Base-by-base conservation (phyloP, 441 rosid species). In the Isatis lusitanica region DNA sequence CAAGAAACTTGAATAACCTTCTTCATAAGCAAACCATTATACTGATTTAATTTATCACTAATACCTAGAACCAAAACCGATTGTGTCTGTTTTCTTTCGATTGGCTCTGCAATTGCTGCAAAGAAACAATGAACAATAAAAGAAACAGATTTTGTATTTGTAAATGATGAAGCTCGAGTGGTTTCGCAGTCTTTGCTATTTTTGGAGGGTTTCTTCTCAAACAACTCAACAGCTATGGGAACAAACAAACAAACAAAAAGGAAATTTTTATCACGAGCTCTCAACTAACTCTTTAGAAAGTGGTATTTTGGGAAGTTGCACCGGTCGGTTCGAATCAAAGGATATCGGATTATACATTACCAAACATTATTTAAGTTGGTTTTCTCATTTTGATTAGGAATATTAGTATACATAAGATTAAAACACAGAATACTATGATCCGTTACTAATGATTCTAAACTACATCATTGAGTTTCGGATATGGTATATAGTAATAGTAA, bases 191-290 rank as follows among this genome's bases (percentile, higher is more conserved):
- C 4, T 61, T 36, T 52, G 69, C 79, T 68, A 75, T 43, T 61
- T 75, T 52, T 67, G 62, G 63, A 4, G 62, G 50, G 9, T 10
- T 35, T 28, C 6, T 42, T 61, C 62, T 68, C 16, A 51, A 74
- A 68, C 74, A 46, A 68, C 69, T 68, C 9, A 74, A 68, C 74
- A 31, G 78, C 61, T 42, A 52, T 60, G 33, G 35, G 70, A 68
- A 67, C 78, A 67, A 68, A 74, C 68, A 6, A 52, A 53, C 57
- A 13, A 44, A 21, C 24, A 21, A 18, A 52, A 40, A 2, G 36
- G 47, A 40, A 39, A 3, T 4, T 39, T 60, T 13, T 30, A 11
- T 38, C 50, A 7, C 31, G 21, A 26, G 46, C 39, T 35, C 36
- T 47, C 12, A 58, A n/a, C 24, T 59, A 50, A 73, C 24, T 59